Conservation (phyloP, 1,284 basidiomycete species). For the Ustilago xerochloae region DNA sequence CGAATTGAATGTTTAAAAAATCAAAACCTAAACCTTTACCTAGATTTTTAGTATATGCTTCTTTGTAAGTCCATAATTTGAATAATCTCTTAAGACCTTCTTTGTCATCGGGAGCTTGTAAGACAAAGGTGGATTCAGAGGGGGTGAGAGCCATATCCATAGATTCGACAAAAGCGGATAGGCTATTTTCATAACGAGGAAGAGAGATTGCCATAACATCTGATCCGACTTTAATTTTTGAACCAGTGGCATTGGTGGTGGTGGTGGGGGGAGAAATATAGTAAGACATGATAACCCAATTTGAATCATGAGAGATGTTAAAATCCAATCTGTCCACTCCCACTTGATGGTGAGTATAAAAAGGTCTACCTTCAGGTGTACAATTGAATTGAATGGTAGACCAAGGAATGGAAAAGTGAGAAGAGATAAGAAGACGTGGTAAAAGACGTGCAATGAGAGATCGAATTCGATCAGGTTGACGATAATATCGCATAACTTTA, state of each 20-base stretch:
- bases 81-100: conserved; percentile 45
- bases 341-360: not conserved
- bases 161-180: conserved; percentile 53
- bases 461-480: conserved; percentile 45
- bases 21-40: conserved; percentile 64
- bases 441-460: conserved; percentile 46
- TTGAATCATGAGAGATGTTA: conserved; percentile 63
- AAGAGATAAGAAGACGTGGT: conserved; percentile 31
- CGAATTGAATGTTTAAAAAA: conserved; percentile 51
- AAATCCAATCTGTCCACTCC: conserved; percentile 35
- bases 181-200: conserved; percentile 53
- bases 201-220: conserved; percentile 63
- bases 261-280: not conserved
- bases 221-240: conserved; percentile 41
- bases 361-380: conserved; percentile 44
- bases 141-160: conserved; percentile 61
- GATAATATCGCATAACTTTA: conserved; percentile 46
- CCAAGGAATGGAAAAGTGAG: conserved; percentile 11
- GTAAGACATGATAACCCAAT: conserved; percentile 64
- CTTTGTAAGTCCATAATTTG: conserved; percentile 65
- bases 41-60: conserved; percentile 63
- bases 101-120: not conserved
- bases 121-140: conserved; percentile 19
- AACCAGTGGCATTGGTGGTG: too few species aligned
- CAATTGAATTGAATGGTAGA: conserved; percentile 11